Conservation (phyloP, 1,284 basidiomycete species). For the Rhodotorula sp. region DNA sequence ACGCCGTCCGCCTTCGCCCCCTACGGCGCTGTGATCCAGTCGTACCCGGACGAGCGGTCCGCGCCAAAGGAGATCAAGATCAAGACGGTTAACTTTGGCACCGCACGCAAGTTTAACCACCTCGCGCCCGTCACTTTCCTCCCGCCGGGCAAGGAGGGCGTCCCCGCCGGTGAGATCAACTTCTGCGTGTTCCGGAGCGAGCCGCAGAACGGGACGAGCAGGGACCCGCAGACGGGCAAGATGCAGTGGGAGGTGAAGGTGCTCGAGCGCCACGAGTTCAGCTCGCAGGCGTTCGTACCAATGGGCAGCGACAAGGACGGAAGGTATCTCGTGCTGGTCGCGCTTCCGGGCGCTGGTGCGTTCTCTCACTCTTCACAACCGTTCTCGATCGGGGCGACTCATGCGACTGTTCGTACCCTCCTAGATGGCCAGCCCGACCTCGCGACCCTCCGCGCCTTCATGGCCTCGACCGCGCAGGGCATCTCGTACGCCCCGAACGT, state of each 20-base stretch:
- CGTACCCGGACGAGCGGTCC: slow-evolving; percentile 68
- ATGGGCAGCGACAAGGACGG: slow-evolving; percentile 61
- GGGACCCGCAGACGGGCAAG: slow-evolving; percentile 50
- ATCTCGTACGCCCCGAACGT: slow-evolving; percentile 76
- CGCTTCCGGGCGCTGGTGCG: slow-evolving; percentile 63
- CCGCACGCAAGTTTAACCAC: slow-evolving; percentile 87
- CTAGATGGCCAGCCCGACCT: slow-evolving; percentile 73
- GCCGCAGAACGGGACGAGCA: slow-evolving; percentile 42
- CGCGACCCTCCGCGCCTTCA: slow-evolving; percentile 71
- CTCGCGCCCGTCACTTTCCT: slow-evolving; percentile 61
- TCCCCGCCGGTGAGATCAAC: slow-evolving; percentile 28
- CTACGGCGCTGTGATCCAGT: slow-evolving; percentile 85
- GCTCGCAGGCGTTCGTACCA: slow-evolving; percentile 76
- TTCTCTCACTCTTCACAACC: slow-evolving; percentile 7
- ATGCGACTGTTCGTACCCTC: background rate
- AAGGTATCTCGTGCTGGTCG: slow-evolving; percentile 78
- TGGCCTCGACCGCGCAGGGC: slow-evolving; percentile 75
- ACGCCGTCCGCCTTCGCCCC: slow-evolving; percentile 77
- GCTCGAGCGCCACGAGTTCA: slow-evolving; percentile 67
- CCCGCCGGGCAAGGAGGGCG: slow-evolving; percentile 1
- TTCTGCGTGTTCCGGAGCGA: slow-evolving; percentile 47
- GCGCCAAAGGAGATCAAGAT: slow-evolving; percentile 62
- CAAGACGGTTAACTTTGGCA: slow-evolving; percentile 80
- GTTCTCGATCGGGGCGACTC: accelerated
- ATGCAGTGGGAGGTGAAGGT: slow-evolving; percentile 55